Conservation (phyloP, 768 basidiomycete species). For the Collybia sordida region DNA sequence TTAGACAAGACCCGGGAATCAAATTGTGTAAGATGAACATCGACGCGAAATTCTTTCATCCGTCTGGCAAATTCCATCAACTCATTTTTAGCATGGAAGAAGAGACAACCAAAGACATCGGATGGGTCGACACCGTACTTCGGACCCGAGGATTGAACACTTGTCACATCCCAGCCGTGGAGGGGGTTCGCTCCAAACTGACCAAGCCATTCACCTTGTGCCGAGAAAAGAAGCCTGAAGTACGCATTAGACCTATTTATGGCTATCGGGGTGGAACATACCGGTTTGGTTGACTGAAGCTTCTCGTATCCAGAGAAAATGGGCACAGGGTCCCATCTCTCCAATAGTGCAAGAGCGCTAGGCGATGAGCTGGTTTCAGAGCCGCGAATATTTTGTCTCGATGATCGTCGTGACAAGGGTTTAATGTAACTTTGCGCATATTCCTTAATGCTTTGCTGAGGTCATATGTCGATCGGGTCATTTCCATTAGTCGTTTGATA, state of each 20-base stretch:
- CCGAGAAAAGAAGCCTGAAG: slow-evolving; percentile 42
- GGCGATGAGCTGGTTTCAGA: slow-evolving; percentile 40
- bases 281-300: slow-evolving; percentile 40
- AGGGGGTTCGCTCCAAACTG: slow-evolving; percentile 42
- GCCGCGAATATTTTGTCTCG: slow-evolving; percentile 37
- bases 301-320: slow-evolving; percentile 29
- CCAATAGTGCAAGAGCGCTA: slow-evolving; percentile 35
- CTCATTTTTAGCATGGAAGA: slow-evolving; percentile 42
- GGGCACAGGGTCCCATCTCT: slow-evolving; percentile 38
- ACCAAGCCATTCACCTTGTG: slow-evolving; percentile 44
- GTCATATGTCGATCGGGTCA: slow-evolving; percentile 31
- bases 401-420: slow-evolving; percentile 38
- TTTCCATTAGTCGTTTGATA: slow-evolving; percentile 36
- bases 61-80: slow-evolving; percentile 36
- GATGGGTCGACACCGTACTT: slow-evolving; percentile 30
- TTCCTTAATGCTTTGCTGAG: slow-evolving; percentile 26
- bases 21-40: slow-evolving; percentile 38
- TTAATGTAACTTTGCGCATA: slow-evolving; percentile 28
- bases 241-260: background rate
- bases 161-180: slow-evolving; percentile 46
- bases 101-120: slow-evolving; percentile 41
- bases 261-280: slow-evolving; percentile 12
- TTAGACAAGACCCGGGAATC: slow-evolving; percentile 42
- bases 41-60: slow-evolving; percentile 33
- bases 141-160: slow-evolving; percentile 37